A percentile compares a stretch with the other conserved stretches of the same genome.
phyloP scores from a whole-genome alignment of 1,284 basidiomycete genomes.

The Marasmius tenuissimus region DNA sequence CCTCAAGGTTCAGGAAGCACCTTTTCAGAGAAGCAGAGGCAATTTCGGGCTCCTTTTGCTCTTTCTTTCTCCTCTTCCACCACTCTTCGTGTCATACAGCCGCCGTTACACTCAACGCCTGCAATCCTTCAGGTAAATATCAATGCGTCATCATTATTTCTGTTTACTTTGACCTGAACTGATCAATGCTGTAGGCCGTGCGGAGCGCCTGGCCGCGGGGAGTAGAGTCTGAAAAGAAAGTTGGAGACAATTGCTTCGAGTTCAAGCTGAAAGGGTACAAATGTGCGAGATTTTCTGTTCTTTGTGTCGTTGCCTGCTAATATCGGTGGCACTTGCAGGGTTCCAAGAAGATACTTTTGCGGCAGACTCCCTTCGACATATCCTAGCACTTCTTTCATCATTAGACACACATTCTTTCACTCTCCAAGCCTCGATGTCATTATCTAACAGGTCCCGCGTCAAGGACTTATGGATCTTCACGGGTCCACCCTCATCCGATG shows the following conservation, averaged over 20 bases:
- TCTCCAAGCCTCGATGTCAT: constrained; percentile 65
- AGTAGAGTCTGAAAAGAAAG: constrained; percentile 73
- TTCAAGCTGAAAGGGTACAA: constrained; percentile 80
- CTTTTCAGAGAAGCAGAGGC: constrained; percentile 36
- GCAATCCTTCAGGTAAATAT: constrained; percentile 53
- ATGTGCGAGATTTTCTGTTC: constrained; percentile 44
- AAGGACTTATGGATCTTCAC: constrained; percentile 82
- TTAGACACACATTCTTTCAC: constrained; percentile 69
- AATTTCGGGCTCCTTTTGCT: constrained; percentile 53
- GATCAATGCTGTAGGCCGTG: constrained; percentile 51
- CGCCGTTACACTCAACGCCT: constrained; percentile 71
- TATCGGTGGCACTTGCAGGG: constrained; percentile 45
- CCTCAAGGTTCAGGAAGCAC: constrained; percentile 35
- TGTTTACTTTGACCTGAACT: background rate
- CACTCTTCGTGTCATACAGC: constrained; percentile 67
- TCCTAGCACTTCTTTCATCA: constrained; percentile 63
- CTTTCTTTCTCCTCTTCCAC: constrained; percentile 71
- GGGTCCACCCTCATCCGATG: constrained; percentile 43
- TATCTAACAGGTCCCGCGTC: constrained; percentile 65
- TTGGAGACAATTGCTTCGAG: constrained; percentile 68
- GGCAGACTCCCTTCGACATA: constrained; percentile 74
- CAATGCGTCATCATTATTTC: background rate
- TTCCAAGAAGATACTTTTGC: constrained; percentile 77
- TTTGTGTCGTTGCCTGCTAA: constrained; percentile 7
- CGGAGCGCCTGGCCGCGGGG: constrained; percentile 77